These are phyloP conservation scores for Pythium brachiatum DNA, from an alignment of 352 stramenopile species.

Conservation along the genomic window DNA sequence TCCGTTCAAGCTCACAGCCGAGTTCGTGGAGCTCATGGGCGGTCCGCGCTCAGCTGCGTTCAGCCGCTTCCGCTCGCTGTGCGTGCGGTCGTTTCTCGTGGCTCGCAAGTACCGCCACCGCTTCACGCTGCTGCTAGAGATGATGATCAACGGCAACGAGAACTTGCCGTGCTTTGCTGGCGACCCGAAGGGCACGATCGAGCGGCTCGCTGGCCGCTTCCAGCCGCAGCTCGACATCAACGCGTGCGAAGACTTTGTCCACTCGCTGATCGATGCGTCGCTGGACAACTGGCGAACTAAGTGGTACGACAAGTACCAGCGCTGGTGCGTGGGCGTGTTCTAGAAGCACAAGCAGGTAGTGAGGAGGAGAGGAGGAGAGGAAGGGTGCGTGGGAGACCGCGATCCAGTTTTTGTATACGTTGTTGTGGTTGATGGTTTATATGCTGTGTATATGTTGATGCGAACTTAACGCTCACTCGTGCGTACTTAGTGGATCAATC, in stretches of 20 bases:
- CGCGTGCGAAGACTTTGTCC: constrained; percentile 94
- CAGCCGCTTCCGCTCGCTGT: constrained; percentile 94
- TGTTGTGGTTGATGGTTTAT: too few species aligned
- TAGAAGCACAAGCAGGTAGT: too few species aligned
- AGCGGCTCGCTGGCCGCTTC: constrained; percentile 90
- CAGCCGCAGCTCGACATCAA: constrained; percentile 93
- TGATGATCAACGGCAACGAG: constrained; percentile 96
- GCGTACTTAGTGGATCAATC: neutral
- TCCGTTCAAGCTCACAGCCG: constrained; percentile 96
- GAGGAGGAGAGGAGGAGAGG: too few species aligned
- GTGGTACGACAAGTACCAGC: constrained; percentile 97
- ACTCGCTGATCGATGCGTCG: constrained; percentile 94
- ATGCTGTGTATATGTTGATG: too few species aligned
- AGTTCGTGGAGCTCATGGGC: constrained; percentile 97
- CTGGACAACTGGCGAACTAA: constrained; percentile 96
- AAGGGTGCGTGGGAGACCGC: too few species aligned
- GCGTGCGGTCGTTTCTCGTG: constrained; percentile 94
- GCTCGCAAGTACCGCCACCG: constrained; percentile 93
- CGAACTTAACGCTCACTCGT: neutral
- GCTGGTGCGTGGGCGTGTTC: constrained; percentile 90
- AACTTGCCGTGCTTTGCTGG: constrained; percentile 95
- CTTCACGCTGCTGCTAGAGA: constrained; percentile 95
- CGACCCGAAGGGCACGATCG: constrained; percentile 88
- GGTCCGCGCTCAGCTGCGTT: constrained; percentile 92
- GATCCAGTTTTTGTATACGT: too few species aligned